Evolutionary conservation across 306 rosid species (phyloP).

Genomic region (Lathyrus aphaca): DNA sequence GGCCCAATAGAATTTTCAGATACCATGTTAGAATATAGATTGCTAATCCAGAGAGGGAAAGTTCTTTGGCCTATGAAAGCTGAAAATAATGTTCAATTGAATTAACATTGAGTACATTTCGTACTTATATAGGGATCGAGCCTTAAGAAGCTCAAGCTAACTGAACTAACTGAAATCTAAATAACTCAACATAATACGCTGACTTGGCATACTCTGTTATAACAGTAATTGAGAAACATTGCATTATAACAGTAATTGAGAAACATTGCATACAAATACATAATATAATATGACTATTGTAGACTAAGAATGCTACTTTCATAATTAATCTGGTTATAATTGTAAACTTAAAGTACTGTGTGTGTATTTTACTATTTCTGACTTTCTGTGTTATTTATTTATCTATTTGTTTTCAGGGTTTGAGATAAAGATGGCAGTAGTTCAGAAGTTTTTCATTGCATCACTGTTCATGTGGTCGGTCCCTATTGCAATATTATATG

Average conservation of each 20-base stretch:
- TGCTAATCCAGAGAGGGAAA: background rate
- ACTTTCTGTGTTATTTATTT: background rate
- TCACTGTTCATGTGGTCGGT: constrained; percentile 61
- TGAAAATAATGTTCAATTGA: constrained; percentile 5
- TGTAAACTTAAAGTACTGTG: background rate
- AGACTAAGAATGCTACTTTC: background rate
- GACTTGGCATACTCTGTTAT: background rate
- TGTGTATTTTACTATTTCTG: background rate
- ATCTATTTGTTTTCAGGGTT: constrained; percentile 28
- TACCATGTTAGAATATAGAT: background rate
- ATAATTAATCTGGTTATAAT: background rate
- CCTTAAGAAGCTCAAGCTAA: background rate
- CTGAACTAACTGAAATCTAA: background rate
- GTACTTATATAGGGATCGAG: constrained; percentile 1
- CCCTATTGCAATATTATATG: constrained; percentile 75
- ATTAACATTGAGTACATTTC: background rate
- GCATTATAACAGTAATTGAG: background rate
- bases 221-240: background rate
- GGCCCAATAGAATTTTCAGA: background rate
- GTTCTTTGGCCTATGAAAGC: background rate
- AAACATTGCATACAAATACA: background rate
- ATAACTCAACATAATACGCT: background rate
- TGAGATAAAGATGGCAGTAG: constrained; percentile 60
- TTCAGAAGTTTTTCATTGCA: constrained; percentile 67
- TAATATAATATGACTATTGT: background rate